Base-by-base conservation (phyloP, 371 early-diverging fungal species). In the Circinella umbellata region DNA sequence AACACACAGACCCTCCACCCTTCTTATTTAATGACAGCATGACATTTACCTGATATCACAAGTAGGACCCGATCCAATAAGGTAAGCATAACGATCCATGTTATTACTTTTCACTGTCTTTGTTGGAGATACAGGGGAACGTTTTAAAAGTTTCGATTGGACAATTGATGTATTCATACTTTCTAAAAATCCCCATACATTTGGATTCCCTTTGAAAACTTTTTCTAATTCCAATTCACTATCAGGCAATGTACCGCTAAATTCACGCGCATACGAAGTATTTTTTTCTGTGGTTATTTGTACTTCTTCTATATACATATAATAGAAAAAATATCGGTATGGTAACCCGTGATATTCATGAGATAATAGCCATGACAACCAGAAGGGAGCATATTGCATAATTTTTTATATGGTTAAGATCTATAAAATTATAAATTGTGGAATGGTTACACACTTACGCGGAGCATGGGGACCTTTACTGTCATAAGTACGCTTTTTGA, bases 41-140 rank as follows among this genome's bases (percentile, higher is more conserved):
- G n/a, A 34, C 9, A 49, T 13, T 15, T 51, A 53, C 65, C 54
- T 0, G 6, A 64, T 53, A n/a, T 64, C 65, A 38, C 65, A 64
- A 1, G 53, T 20, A 9, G 20, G 3, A n/a, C 37, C 15, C 3
- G 65, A 64, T 36, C 65, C 65, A 11, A 64, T 48, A 15, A 53
- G 15, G 18, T 51, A 64, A 10, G 34, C 18, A 57, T 5, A 34
- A n/a, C 57, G 57, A 34, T 57, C 57, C 11, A 17, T 9, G 34
- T 6, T 27, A 37, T 1, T 7, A 13, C 17, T 15, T 51, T 15
- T 14, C 15, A 8, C n/a, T 18, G 11, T n/a, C 35, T 57, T 57
- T 57, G 57, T n/a, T 27, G 34, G 27, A 57, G 27, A 20, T 1
- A 34, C 57, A 10, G 57, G n/a, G 6, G 57, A 57, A 18, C 57